Evolutionary conservation across 2,329 filamentous ascomycete genomes (phyloP), one percentile per base, ranked within the genome.

Genomic region (Neoarthrinium moseri): DNA sequence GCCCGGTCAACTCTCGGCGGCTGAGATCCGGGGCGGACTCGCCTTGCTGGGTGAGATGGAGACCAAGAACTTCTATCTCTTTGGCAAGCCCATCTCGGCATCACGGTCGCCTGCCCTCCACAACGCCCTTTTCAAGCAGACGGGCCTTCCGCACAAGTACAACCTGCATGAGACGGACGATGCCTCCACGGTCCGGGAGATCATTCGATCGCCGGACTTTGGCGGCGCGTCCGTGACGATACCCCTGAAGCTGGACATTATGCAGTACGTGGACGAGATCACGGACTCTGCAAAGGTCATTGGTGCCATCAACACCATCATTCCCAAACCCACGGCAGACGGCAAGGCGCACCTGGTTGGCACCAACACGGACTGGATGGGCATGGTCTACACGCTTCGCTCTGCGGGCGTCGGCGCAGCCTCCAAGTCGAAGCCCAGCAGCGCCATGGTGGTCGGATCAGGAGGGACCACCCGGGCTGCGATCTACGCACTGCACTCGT

Each of bases 151-250:
- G 8, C 91, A 99, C 61, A 61, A 77, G n/a, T 99, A 99, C 67
- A 72, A 73, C 6, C 73, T 82, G 6, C 72, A 86, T 27, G 94
- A 97, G 70, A 95, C 91, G 1, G 80, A 84, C 52, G 68, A 77
- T 23, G 80, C 74, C 8, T 66, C 71, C 6, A 75, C 86, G 27
- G 72, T 95, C 4, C 71, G 74, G 53, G 70, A 80, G 3, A 68
- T 89, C 40, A 84, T 99, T 48, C 80, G 79, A 6, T 71, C 82
- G 1, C 72, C 84, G 1, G 76, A 86, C 54, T 99, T 99, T 61
- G 94, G 94, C 6, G 94, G 94, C 47, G 92, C 89, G 3, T 96
- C 91, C 3, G 90, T 99, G 36, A 99, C 94, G 0, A 97, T 99
- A 41, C 94, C 94, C 1, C 75, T 99, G 45, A 99, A 99, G 71